Evolutionary conservation across 176 grass and related monocot species (phyloP).

Genomic region (Paspalum vaginatum): DNA sequence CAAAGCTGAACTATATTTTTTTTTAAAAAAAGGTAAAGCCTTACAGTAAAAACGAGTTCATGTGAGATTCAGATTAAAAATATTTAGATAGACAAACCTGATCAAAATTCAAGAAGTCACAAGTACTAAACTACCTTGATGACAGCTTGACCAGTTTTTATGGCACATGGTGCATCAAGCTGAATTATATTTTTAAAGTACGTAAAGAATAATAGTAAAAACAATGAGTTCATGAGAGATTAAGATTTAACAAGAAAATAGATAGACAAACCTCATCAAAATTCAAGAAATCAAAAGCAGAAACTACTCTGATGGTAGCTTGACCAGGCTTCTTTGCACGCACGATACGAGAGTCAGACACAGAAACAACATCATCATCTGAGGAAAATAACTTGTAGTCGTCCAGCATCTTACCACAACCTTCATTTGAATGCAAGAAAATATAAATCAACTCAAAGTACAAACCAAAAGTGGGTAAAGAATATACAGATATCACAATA

Average conservation of each 20-base stretch:
- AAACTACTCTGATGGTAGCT: slow-evolving; percentile 80
- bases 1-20: no score
- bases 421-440: slow-evolving; percentile 53
- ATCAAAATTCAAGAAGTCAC: no score
- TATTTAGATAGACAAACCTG: no score
- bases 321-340: slow-evolving; percentile 75
- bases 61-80: no score
- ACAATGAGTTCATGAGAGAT: slow-evolving; percentile 25
- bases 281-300: slow-evolving; percentile 74
- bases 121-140: no score
- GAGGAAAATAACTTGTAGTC: slow-evolving; percentile 93
- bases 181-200: slow-evolving; percentile 6
- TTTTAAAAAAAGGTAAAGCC: no score
- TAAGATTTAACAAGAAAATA: slow-evolving; percentile 23
- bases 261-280: slow-evolving; percentile 74
- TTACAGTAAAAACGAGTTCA: no score
- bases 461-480: slow-evolving; percentile 32
- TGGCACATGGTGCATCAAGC: background rate
- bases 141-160: no score
- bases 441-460: slow-evolving; percentile 44
- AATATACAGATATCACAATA: slow-evolving; percentile 39
- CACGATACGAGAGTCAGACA: slow-evolving; percentile 60
- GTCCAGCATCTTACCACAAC: slow-evolving; percentile 68
- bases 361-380: slow-evolving; percentile 63
- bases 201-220: slow-evolving; percentile 27